These are phyloP conservation scores for Gentiana straminea DNA, from an alignment of 257 asterid genomes.

Conservation along the genomic window DNA sequence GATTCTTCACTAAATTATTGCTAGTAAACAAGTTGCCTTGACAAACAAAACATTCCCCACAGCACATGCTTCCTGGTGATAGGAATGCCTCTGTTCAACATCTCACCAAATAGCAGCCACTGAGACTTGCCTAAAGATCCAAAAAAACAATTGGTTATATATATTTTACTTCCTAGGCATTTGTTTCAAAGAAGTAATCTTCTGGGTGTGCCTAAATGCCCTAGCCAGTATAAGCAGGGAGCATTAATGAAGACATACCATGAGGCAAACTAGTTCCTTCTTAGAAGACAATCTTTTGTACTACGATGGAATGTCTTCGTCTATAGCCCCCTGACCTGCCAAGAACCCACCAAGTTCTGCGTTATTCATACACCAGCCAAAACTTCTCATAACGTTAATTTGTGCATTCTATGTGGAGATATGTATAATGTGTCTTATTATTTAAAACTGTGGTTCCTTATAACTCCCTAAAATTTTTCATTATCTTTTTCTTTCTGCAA, in stretches of 20 bases:
- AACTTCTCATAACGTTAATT: conserved; percentile 13
- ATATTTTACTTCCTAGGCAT: conserved; percentile 5
- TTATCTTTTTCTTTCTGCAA: neutral
- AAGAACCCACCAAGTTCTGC: conserved; percentile 35
- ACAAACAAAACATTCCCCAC: conserved; percentile 3
- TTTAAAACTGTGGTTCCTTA: neutral
- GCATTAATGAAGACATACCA: conserved; percentile 20
- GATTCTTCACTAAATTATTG: conserved; percentile 5
- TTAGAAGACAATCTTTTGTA: conserved; percentile 21
- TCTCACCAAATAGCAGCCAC: conserved; percentile 14
- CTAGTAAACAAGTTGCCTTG: conserved; percentile 9
- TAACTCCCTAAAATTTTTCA: neutral
- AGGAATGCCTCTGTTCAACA: conserved; percentile 21
- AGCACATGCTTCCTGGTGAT: conserved; percentile 15
- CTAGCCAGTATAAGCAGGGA: conserved; percentile 6
- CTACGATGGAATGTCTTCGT: conserved; percentile 29
- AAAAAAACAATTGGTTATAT: conserved; percentile 17
- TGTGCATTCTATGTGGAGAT: conserved; percentile 15
- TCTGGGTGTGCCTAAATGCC: conserved; percentile 3
- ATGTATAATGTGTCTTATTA: conserved; percentile 7
- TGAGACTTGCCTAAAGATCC: conserved; percentile 21
- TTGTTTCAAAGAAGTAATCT: conserved; percentile 5
- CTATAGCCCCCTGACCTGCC: conserved; percentile 76
- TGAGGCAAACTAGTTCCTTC: conserved; percentile 21
- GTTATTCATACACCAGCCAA: conserved; percentile 32